Evolutionary conservation across 768 basidiomycete species (phyloP).

Genomic region (Russula emetica): DNA sequence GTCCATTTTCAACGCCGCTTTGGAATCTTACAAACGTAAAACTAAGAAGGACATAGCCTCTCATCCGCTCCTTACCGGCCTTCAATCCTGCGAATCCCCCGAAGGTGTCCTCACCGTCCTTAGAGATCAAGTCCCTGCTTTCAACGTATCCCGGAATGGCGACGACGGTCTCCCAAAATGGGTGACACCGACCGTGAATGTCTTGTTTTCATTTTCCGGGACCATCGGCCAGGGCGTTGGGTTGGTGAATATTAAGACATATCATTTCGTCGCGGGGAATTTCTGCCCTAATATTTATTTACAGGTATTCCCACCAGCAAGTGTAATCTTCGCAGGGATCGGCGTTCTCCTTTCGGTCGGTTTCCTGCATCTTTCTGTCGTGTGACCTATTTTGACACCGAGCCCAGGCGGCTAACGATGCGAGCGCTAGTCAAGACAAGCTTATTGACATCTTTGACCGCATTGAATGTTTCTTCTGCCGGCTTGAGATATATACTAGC

Average conservation of each 20-base stretch:
- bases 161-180: not conserved
- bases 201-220: not conserved
- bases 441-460: no score
- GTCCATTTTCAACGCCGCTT: not conserved
- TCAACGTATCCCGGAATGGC: not conserved
- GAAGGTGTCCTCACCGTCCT: not conserved
- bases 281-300: no score
- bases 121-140: not conserved
- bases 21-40: not conserved
- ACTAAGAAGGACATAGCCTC: not conserved
- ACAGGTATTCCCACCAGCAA: no score
- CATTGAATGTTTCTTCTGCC: no score
- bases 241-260: not conserved
- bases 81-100: not conserved
- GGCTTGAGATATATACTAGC: no score
- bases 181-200: not conserved
- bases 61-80: not conserved
- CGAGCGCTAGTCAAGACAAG: no score
- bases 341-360: no score
- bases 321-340: no score
- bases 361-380: no score
- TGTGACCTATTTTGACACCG: no score
- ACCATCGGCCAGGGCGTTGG: not conserved
- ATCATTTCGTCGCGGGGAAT: no score
- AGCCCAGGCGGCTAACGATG: no score